These are phyloP conservation scores for Populus euphratica DNA, from an alignment of 345 rosid species.

Conservation along the genomic window DNA sequence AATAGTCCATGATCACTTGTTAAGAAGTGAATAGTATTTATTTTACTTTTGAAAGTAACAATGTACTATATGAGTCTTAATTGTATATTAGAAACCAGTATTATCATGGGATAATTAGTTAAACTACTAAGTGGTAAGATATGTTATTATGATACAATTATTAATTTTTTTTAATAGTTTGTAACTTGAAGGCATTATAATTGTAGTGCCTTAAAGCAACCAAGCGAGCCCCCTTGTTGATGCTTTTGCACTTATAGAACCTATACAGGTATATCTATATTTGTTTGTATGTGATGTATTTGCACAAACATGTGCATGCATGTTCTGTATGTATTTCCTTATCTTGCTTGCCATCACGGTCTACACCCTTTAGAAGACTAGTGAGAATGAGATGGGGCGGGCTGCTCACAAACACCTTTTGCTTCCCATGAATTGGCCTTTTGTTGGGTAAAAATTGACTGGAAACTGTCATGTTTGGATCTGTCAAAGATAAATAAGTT, in stretches of 20 bases:
- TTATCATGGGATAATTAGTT: too few relatives aligned
- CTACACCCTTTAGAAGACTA: background rate
- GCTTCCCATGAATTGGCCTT: background rate
- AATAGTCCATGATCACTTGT: too few relatives aligned
- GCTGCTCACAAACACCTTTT: background rate
- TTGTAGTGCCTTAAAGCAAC: too few relatives aligned
- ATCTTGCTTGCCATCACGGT: background rate
- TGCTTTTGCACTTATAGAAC: background rate
- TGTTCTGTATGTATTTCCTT: background rate
- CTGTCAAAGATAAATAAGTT: background rate
- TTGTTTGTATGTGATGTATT: background rate
- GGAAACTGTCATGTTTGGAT: background rate
- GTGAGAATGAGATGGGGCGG: background rate
- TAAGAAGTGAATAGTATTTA: too few relatives aligned
- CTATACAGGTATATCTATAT: background rate
- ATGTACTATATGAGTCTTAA: too few relatives aligned
- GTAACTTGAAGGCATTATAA: too few relatives aligned
- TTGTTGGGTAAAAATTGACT: background rate
- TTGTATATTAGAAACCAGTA: too few relatives aligned
- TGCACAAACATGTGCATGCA: background rate
- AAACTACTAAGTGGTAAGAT: too few relatives aligned
- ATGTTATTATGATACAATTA: too few relatives aligned
- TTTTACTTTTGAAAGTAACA: too few relatives aligned
- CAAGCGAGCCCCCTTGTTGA: too few relatives aligned
- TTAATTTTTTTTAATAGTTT: too few relatives aligned